Evolutionary conservation across 176 grass and related monocot genomes (phyloP), one percentile per base, ranked within the genome.

Genomic region (Thalia dealbata): DNA sequence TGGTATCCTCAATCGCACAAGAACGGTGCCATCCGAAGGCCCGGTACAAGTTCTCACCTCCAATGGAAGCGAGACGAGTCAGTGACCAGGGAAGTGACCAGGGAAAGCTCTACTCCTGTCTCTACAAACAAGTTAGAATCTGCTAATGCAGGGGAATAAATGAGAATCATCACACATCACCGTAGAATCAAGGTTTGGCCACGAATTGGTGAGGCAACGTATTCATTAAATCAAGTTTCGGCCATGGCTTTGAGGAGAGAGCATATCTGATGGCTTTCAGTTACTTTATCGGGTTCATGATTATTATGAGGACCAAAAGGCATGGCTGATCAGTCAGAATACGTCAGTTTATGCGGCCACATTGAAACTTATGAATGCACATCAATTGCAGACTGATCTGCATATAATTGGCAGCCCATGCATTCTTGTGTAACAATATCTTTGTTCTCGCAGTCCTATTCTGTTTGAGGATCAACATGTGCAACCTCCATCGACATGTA

Each of bases 41-140:
- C 78, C 15, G 50, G 25, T 48, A 19, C 68, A 21, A 64, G 64
- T 27, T 63, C 83, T 79, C 89, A 85, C 69, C 84, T 89, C 51
- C 89, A 89, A 70, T 96, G 92, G 92, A 91, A 78, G 75, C 83
- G 92, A 12, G 89, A 96, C 3, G 73, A 86, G n/a, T 79, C 75
- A 73, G 78, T 51, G 8, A 61, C 26, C 21, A 83, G 61, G 71
- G 76, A 61, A 73, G 78, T 51, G 8, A 61, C 26, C 21, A 83
- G 61, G 71, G 76, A 61, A 81, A 86, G 67, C 54, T 74, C 54
- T 18, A 28, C 69, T 50, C 70, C 55, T 76, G 76, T 52, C 72
- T 69, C 73, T 72, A 32, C 68, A 66, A 72, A 35, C 22, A 43
- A 50, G 67, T 43, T 81, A 73, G 74, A 59, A 56, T 71, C 55